Evolutionary conservation across 208 protist species (phyloP), one percentile per base, ranked within the genome.

Genomic region (Trichomonas vaginalis): DNA sequence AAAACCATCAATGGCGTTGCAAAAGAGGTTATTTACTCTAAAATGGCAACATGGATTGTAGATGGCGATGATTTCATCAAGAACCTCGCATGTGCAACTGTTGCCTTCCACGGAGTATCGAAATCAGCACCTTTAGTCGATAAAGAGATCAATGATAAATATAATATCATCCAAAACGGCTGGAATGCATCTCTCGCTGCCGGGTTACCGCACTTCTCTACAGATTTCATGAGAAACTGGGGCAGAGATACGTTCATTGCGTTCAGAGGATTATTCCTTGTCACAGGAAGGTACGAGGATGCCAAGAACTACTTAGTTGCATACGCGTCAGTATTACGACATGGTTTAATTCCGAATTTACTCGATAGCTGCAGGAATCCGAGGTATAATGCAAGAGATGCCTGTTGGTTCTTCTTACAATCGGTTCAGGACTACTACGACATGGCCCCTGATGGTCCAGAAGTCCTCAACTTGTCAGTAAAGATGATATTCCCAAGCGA

Each of bases 371-470:
- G 39, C 37, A 0, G 14, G 2, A 88, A 88, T 32, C 82, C 82
- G n/a, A n/a, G 82, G n/a, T 88, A 88, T 32, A 88, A 88, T 32
- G 82, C 82, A 47, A n/a, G 82, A 45, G 82, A 88, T 88, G 82
- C 82, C 21, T 47, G 40, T n/a, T 88, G 82, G 82, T 88, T 45
- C 17, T 88, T 88, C 82, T 40, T 88, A 47, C 82, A 88, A 48
- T 45, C 82, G 9, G 14, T 88, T 45, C 82, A 88, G 48, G 82
- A 88, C 32, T 88, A 88, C 37, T 23, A 17, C 8, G 17, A 42
- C 15, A 83, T 83, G 79, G 35, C 35, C 40, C 35, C 35, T 15
- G 35, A 83, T 17, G 79, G 79, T 2, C 8, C 0, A 12, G 3
- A 42, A 17, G n/a, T 83, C 79, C 40, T 83, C 15, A 83, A 83